A percentile compares a stretch with the other conserved stretches of the same genome.
phyloP scores from a whole-genome alignment of 176 grass and related monocot species.

The Aegilops sharonensis region DNA sequence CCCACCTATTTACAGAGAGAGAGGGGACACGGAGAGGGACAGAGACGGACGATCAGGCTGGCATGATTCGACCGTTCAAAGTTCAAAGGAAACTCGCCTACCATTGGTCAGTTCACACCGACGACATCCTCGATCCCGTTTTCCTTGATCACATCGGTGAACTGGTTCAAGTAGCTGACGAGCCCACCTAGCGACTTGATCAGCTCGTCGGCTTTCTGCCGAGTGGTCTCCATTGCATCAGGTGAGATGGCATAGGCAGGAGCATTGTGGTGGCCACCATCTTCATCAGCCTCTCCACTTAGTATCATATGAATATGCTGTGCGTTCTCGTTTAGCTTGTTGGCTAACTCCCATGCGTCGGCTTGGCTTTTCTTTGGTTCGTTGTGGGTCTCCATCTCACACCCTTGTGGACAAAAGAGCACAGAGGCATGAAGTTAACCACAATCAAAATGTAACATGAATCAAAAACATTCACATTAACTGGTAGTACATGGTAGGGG shows the following conservation, averaged over 20 bases:
- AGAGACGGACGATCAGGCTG: not conserved
- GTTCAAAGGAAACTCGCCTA: not conserved
- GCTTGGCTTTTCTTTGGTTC: conserved; percentile 29
- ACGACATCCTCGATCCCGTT: conserved; percentile 53
- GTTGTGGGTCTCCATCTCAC: not conserved
- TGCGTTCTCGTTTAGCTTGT: conserved; percentile 58
- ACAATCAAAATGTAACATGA: not conserved
- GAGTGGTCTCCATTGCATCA: conserved; percentile 38
- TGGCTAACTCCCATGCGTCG: conserved; percentile 47
- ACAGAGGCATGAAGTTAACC: not conserved
- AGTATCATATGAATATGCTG: conserved; percentile 66
- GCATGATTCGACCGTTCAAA: not conserved
- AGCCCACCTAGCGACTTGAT: conserved; percentile 69
- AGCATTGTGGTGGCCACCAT: conserved; percentile 10
- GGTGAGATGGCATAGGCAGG: not conserved
- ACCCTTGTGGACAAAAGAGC: conserved; percentile 28
- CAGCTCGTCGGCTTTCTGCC: conserved; percentile 62
- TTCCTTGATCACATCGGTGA: conserved; percentile 67
- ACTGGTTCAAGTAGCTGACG: conserved; percentile 66
- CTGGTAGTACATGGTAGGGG: not conserved
- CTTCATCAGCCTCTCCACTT: conserved; percentile 31
- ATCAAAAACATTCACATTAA: not conserved
- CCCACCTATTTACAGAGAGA: conserved; percentile 17
- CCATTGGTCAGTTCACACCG: conserved; percentile 38
- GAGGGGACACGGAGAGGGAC: not conserved